Evolutionary conservation across 305 asterid species (phyloP).

Genomic region (Rubia peregrina): DNA sequence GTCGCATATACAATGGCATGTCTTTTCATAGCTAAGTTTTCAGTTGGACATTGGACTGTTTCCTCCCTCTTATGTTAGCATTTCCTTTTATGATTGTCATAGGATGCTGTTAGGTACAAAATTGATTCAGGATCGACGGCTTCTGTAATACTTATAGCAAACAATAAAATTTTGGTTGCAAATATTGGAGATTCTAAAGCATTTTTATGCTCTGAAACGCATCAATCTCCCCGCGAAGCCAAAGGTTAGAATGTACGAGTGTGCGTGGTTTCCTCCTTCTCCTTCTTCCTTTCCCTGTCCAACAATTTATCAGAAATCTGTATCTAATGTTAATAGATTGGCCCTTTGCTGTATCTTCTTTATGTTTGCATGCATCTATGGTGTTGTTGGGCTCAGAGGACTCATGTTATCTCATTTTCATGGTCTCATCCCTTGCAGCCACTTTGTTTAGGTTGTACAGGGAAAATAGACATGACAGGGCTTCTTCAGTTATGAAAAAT

Average conservation of each 20-base stretch:
- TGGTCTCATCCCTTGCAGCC: constrained; percentile 49
- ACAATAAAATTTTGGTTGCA: constrained; percentile 79
- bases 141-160: constrained; percentile 68
- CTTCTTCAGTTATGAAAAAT: constrained; percentile 47
- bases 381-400: neutral
- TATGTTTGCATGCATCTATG: neutral
- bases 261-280: neutral
- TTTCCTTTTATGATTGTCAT: constrained; percentile 25
- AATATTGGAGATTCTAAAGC: constrained; percentile 97
- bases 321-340: neutral
- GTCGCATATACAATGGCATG: constrained; percentile 58
- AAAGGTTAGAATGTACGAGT: constrained; percentile 46
- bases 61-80: constrained; percentile 26
- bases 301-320: neutral
- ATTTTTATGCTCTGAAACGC: constrained; percentile 80
- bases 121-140: constrained; percentile 90
- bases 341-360: neutral
- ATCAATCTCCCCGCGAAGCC: constrained; percentile 74
- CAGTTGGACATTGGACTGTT: constrained; percentile 12
- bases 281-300: constrained; percentile 11
- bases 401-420: constrained; percentile 8
- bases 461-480: constrained; percentile 46
- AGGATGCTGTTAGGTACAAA: constrained; percentile 75
- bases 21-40: constrained; percentile 12
- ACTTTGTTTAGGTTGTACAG: constrained; percentile 63